Conservation (phyloP, 78 protist genomes). For the Guillardia theta region DNA sequence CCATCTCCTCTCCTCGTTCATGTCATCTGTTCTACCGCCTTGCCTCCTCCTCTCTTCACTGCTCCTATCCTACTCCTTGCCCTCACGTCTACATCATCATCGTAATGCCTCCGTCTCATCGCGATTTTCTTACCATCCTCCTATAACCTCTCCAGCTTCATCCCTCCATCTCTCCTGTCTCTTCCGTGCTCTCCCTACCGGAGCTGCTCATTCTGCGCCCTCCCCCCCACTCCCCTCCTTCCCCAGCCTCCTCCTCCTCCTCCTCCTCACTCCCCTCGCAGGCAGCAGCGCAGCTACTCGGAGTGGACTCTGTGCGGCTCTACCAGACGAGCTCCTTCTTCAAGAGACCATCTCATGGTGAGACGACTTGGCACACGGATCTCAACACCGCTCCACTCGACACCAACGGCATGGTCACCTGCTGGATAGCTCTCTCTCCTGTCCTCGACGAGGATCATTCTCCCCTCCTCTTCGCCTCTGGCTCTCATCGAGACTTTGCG, state of each 20-base stretch:
- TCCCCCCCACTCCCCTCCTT: background rate
- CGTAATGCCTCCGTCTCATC: no score
- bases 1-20: no score
- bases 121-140: no score
- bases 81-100: no score
- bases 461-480: background rate
- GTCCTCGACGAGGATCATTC: background rate
- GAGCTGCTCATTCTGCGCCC: no score
- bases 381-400: slow-evolving; percentile 40
- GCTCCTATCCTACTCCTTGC: no score
- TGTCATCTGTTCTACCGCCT: no score
- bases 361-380: slow-evolving; percentile 27
- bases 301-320: background rate
- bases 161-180: no score
- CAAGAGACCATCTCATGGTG: background rate
- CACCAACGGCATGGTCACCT: slow-evolving; percentile 8
- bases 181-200: no score
- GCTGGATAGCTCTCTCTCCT: background rate
- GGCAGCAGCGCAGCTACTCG: background rate
- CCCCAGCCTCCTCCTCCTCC: background rate
- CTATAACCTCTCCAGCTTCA: no score
- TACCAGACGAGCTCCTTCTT: slow-evolving; percentile 3
- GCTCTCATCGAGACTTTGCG: background rate
- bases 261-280: background rate
- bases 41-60: no score